Evolutionary conservation across 306 rosid genomes (phyloP).

Genomic region (Castanea crenata): DNA sequence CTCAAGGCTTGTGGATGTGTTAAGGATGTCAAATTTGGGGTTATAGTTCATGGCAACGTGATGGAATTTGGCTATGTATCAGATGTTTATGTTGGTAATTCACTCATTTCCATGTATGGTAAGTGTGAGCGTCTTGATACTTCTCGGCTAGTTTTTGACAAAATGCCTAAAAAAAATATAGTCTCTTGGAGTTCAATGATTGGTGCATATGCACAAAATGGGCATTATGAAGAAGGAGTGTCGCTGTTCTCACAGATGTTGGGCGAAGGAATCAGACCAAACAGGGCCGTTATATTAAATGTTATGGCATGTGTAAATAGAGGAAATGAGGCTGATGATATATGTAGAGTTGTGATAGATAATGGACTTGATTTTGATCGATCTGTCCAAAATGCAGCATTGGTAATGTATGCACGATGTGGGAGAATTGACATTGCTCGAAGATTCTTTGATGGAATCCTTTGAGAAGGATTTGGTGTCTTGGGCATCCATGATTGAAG

Average conservation of each 20-base stretch:
- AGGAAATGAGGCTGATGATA: conserved; percentile 32
- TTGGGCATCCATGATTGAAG: conserved; percentile 52
- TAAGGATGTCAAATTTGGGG: conserved; percentile 12
- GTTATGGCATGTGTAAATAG: conserved; percentile 35
- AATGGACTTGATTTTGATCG: conserved; percentile 17
- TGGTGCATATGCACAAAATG: conserved; percentile 31
- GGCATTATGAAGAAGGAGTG: conserved; percentile 17
- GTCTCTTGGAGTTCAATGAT: conserved; percentile 50
- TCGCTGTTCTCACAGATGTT: conserved; percentile 31
- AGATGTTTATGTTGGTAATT: conserved; percentile 33
- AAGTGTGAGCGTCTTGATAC: conserved; percentile 29
- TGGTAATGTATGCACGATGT: conserved; percentile 46
- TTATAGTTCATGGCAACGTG: conserved; percentile 25
- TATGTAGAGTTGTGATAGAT: conserved; percentile 13
- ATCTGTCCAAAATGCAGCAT: conserved; percentile 35
- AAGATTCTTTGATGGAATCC: conserved; percentile 30
- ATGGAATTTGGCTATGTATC: conserved; percentile 19
- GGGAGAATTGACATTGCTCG: conserved; percentile 35
- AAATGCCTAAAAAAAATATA: conserved; percentile 27
- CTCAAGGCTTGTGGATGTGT: conserved; percentile 37
- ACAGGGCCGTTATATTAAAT: conserved; percentile 36
- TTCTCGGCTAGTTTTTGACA: conserved; percentile 34
- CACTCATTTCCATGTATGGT: conserved; percentile 35
- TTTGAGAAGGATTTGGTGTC: conserved; percentile 40
- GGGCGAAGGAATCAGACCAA: conserved; percentile 21